phyloP scores from a whole-genome alignment of 116 monocot species.

The Posidonia oceanica region DNA sequence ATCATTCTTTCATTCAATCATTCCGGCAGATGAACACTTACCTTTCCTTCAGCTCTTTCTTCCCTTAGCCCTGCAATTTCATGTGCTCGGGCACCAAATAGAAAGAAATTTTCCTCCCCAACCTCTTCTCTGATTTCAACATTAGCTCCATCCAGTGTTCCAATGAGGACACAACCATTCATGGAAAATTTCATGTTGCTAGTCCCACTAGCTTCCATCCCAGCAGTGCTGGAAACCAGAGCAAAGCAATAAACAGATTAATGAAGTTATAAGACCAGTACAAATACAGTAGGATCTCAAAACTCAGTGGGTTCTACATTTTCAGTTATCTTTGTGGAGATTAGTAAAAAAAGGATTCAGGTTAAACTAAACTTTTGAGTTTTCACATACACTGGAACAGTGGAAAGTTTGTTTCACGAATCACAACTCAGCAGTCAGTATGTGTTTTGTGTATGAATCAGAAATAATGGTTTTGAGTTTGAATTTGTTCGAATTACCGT shows the following conservation, averaged over 20 bases:
- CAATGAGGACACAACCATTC: constrained; percentile 98
- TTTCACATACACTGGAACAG: too few relatives aligned
- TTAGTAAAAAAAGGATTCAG: too few relatives aligned
- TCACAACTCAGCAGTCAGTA: too few relatives aligned
- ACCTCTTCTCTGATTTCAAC: constrained; percentile 97
- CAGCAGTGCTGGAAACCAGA: constrained; percentile 64
- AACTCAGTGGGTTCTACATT: too few relatives aligned
- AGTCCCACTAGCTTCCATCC: constrained; percentile 98
- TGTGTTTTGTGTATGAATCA: too few relatives aligned
- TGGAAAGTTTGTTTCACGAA: too few relatives aligned
- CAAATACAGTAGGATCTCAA: too few relatives aligned
- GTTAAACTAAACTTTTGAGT: too few relatives aligned
- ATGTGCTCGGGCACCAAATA: constrained; percentile 90
- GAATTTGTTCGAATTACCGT: too few relatives aligned
- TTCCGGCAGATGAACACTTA: constrained; percentile 10
- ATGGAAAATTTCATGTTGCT: constrained; percentile 99
- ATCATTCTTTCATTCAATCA: not conserved
- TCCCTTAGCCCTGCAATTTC: constrained; percentile 77
- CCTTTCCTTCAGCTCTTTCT: constrained; percentile 93
- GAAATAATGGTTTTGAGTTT: too few relatives aligned
- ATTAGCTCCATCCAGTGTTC: constrained; percentile 96
- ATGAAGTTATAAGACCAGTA: too few relatives aligned
- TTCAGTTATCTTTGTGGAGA: too few relatives aligned
- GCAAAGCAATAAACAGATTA: not conserved
- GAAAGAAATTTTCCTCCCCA: constrained; percentile 96